Evolutionary conservation across 1,139 yeast species (phyloP), one percentile per base, ranked within the genome.

Genomic region (Chernovozyma aurita): DNA sequence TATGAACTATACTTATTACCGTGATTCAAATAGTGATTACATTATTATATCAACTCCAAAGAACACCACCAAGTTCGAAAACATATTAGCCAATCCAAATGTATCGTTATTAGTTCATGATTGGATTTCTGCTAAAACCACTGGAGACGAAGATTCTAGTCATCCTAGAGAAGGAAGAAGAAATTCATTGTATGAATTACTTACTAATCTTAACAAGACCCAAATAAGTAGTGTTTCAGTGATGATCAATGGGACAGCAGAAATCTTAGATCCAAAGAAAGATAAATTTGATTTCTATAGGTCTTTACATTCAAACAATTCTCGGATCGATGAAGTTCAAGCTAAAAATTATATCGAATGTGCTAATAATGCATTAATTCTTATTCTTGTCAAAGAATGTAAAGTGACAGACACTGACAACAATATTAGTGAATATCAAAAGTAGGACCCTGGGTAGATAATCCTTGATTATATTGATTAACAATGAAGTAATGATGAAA

Each of bases 31-130:
- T 30, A 52, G 56, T 4, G 70, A 70, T 5, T 69, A 72, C 41
- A 74, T 87, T 34, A 76, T 88, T 25, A 65, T 88, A 41, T 77
- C 95, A 5, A 79, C 95, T 1, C 80, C 80, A 2, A 73, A 69
- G 42, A 61, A 73, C 38, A 85, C 96, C 4, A 78, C 78, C 39
- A 88, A 87, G 57, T 85, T 72, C 55, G 59, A 71, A 28, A 86
- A 88, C 56, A 74, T 88, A 40, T 47, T 57, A 11, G 59, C 65
- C 28, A 88, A 88, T 53, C 87, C 88, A 4, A 70, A 75, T 31
- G 95, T 88, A 8, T 82, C 95, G 0, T 55, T 88, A 33, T 66
- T 88, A 38, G 78, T 88, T 30, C 97, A 88, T 52, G 97, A 88
- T 52, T 86, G 95, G 95, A 76, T 80, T 25, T 72, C 83, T 14